Evolutionary conservation across 2,329 filamentous ascomycete genomes (phyloP).

Genomic region (Acrocalymma vagum): DNA sequence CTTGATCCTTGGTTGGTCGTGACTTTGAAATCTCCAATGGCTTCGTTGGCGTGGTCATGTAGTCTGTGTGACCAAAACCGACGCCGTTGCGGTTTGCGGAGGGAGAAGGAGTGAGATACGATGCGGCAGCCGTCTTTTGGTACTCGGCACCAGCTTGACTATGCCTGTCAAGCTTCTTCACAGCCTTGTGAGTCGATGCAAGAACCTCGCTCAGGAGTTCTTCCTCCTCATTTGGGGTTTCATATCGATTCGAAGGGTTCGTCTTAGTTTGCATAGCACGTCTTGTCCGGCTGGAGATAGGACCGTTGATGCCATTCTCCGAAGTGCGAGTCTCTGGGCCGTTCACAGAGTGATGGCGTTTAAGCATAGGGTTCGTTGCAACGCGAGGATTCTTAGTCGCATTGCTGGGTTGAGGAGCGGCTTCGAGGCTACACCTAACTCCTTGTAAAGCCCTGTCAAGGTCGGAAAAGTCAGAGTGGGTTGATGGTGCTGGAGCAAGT

Average conservation of each 20-base stretch:
- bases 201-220: slow-evolving; percentile 92
- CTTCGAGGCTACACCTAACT: slow-evolving; percentile 67
- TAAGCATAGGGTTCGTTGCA: slow-evolving; percentile 56
- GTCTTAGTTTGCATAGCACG: slow-evolving; percentile 74
- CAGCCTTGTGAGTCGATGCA: slow-evolving; percentile 77
- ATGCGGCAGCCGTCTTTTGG: slow-evolving; percentile 62
- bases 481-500: slow-evolving; percentile 56
- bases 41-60: slow-evolving; percentile 71
- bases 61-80: slow-evolving; percentile 72
- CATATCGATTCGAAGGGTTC: slow-evolving; percentile 83
- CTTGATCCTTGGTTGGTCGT: slow-evolving; percentile 53
- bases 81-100: slow-evolving; percentile 84
- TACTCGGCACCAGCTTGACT: slow-evolving; percentile 37
- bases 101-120: slow-evolving; percentile 77
- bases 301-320: slow-evolving; percentile 62
- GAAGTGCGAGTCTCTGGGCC: slow-evolving; percentile 62
- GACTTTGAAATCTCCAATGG: slow-evolving; percentile 70
- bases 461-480: slow-evolving; percentile 64
- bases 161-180: slow-evolving; percentile 71
- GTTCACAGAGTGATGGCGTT: slow-evolving; percentile 58
- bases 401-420: slow-evolving; percentile 39
- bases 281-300: slow-evolving; percentile 81
- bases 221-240: slow-evolving; percentile 95
- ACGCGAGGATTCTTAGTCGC: slow-evolving; percentile 45
- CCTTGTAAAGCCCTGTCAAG: slow-evolving; percentile 69